These are phyloP conservation scores for Backusella macrospora DNA, from an alignment of 192 early-diverging fungal genomes.

Conservation along the genomic window DNA sequence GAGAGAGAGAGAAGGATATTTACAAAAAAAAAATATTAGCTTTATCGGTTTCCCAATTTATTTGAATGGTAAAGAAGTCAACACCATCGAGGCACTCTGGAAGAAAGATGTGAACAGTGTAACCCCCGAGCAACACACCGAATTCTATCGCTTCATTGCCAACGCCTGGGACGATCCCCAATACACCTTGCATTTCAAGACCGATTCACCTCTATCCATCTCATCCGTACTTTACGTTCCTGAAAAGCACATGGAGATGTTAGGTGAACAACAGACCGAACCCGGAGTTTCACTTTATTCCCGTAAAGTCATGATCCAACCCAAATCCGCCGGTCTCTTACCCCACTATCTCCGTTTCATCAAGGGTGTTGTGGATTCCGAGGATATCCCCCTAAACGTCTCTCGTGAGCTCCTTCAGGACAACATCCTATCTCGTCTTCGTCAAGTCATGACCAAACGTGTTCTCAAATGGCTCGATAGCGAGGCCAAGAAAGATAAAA, in stretches of 20 bases:
- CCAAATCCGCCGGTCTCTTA: conserved; percentile 68
- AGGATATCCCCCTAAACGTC: conserved; percentile 85
- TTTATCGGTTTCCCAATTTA: conserved; percentile 65
- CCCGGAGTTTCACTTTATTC: conserved; percentile 68
- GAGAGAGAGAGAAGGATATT: background rate
- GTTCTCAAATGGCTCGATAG: conserved; percentile 58
- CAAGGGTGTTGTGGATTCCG: conserved; percentile 82
- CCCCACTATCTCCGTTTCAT: conserved; percentile 79
- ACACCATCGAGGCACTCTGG: conserved; percentile 66
- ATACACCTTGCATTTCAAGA: conserved; percentile 62
- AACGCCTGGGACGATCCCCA: conserved; percentile 63
- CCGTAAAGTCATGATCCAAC: conserved; percentile 67
- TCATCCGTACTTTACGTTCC: conserved; percentile 61
- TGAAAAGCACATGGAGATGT: conserved; percentile 58
- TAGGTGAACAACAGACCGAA: conserved; percentile 53
- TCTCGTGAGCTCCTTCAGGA: conserved; percentile 84
- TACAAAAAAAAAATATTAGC: background rate
- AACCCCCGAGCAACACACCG: conserved; percentile 58
- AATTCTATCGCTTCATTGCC: conserved; percentile 66
- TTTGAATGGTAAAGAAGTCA: conserved; percentile 57
- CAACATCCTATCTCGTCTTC: conserved; percentile 61
- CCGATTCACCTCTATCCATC: conserved; percentile 65
- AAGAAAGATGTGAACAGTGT: conserved; percentile 57
- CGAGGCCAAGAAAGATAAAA: conserved; percentile 52
- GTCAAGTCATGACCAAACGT: conserved; percentile 56